Conservation (phyloP, 2,329 filamentous ascomycete species). For the Lecanosticta acicola region DNA sequence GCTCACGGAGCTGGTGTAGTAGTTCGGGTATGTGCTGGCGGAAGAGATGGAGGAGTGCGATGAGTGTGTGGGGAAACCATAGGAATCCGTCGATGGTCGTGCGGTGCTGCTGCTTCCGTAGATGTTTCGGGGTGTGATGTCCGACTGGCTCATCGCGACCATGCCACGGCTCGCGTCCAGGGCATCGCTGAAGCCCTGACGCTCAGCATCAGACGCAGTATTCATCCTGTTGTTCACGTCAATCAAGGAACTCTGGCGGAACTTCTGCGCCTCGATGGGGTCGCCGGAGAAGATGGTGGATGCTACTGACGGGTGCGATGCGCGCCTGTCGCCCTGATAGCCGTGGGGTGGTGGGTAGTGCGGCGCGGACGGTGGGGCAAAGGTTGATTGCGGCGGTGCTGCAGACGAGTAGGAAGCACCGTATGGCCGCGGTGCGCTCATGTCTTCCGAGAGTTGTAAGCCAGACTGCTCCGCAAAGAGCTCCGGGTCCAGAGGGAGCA, state of each 20-base stretch:
- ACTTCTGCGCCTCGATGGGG: conserved; percentile 40
- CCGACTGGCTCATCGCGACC: conserved; percentile 83
- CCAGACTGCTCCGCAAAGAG: conserved; percentile 54
- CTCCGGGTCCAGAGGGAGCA: conserved; percentile 56
- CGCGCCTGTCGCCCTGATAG: conserved; percentile 61
- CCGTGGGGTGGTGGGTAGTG: conserved; percentile 64
- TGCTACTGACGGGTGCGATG: conserved; percentile 77
- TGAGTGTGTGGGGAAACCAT: conserved; percentile 85
- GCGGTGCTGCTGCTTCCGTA: conserved; percentile 63
- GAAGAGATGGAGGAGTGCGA: conserved; percentile 86
- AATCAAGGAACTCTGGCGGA: conserved; percentile 59
- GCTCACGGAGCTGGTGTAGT: conserved; percentile 75
- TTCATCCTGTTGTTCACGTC: conserved; percentile 56
- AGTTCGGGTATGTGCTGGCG: conserved; percentile 70
- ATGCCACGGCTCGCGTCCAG: conserved; percentile 91
- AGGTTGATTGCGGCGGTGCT: conserved; percentile 63
- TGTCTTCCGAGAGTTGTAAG: conserved; percentile 67
- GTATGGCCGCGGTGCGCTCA: conserved; percentile 63
- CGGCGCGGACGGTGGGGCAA: conserved; percentile 59
- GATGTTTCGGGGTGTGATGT: conserved; percentile 80
- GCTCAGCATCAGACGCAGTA: conserved; percentile 51
- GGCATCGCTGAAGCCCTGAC: conserved; percentile 74
- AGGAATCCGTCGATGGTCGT: conserved; percentile 74
- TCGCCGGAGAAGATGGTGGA: conserved; percentile 48
- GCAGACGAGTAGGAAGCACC: conserved; percentile 66